phyloP scores from a whole-genome alignment of 2,329 filamentous ascomycete species.

The Cladorrhinum sp. region DNA sequence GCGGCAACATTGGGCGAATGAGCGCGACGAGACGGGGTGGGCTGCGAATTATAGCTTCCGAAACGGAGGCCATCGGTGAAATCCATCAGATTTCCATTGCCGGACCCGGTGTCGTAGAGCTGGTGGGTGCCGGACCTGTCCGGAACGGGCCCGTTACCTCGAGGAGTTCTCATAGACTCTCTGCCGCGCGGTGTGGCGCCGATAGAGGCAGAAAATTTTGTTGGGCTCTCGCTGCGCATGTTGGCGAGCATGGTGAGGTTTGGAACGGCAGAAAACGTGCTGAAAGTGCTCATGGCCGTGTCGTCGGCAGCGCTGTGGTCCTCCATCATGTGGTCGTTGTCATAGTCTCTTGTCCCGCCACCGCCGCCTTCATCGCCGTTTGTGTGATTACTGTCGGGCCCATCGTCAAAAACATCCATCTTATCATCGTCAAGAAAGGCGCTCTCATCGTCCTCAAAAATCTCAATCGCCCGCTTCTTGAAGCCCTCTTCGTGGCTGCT shows the following conservation, averaged over 20 bases:
- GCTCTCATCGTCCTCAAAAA: conserved; percentile 54
- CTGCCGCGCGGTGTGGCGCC: conserved; percentile 36
- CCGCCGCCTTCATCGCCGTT: conserved; percentile 11
- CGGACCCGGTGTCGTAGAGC: conserved; percentile 38
- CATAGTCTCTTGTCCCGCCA: neutral
- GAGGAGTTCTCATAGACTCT: conserved; percentile 34
- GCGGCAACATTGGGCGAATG: conserved; percentile 30
- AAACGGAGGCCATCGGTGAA: conserved; percentile 72
- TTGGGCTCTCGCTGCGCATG: conserved; percentile 61
- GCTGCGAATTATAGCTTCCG: conserved; percentile 22
- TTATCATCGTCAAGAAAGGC: neutral
- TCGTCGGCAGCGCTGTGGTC: conserved; percentile 59
- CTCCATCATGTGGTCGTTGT: conserved; percentile 26
- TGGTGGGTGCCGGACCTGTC: conserved; percentile 36
- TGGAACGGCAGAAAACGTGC: conserved; percentile 83
- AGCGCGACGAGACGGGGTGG: conserved; percentile 45
- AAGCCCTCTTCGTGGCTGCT: neutral
- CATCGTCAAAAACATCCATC: conserved; percentile 26
- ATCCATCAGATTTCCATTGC: conserved; percentile 70
- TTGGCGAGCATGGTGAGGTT: conserved; percentile 82
- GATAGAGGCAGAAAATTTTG: conserved; percentile 46
- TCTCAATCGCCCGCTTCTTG: conserved; percentile 55
- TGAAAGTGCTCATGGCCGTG: conserved; percentile 77
- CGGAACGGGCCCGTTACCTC: conserved; percentile 32
- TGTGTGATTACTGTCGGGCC: conserved; percentile 26